Percentiles rank a stretch among this genome's conserved stretches.
phyloP scores from a whole-genome alignment of 805 yeast species.

The Saturnispora ahearnii region DNA sequence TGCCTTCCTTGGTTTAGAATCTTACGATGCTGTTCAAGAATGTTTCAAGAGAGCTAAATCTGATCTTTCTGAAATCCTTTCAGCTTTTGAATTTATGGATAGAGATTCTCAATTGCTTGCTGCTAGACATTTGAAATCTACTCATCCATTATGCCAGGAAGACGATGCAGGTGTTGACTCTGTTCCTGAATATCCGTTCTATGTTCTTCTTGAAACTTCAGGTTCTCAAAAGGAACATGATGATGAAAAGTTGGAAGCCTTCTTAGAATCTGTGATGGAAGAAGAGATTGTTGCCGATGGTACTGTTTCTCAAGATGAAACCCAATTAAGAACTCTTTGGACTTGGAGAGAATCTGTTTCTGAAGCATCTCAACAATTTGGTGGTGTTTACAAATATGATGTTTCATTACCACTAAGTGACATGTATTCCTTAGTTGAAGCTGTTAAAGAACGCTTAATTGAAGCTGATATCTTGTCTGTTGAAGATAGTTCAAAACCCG shows the following conservation, averaged over 20 bases:
- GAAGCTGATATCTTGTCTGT: slow-evolving; percentile 54
- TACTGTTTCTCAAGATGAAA: slow-evolving; percentile 90
- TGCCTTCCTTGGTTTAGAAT: slow-evolving; percentile 74
- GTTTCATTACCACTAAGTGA: slow-evolving; percentile 82
- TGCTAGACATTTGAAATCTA: slow-evolving; percentile 46
- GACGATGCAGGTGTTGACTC: slow-evolving; percentile 37
- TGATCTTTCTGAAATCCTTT: slow-evolving; percentile 75
- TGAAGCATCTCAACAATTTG: slow-evolving; percentile 75
- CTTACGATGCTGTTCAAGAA: slow-evolving; percentile 76
- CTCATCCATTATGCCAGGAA: slow-evolving; percentile 65
- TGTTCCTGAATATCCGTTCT: slow-evolving; percentile 65
- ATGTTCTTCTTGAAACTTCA: slow-evolving; percentile 88
- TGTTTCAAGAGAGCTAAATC: slow-evolving; percentile 70
- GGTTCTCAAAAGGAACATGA: slow-evolving; percentile 94
- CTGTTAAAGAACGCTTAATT: slow-evolving; percentile 51
- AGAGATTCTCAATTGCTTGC: slow-evolving; percentile 55
- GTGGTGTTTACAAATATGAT: slow-evolving; percentile 97
- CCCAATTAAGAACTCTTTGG: slow-evolving; percentile 81
- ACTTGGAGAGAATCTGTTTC: slow-evolving; percentile 92
- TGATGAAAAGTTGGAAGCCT: slow-evolving; percentile 76
- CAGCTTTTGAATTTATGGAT: slow-evolving; percentile 95
- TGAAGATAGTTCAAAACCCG: slow-evolving; percentile 59
- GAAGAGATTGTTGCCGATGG: slow-evolving; percentile 83
- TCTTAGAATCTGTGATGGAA: slow-evolving; percentile 80
- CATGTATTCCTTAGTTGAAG: slow-evolving; percentile 75